phyloP scores from a whole-genome alignment of 208 protist species.

The Trypanosoma melophagium region DNA sequence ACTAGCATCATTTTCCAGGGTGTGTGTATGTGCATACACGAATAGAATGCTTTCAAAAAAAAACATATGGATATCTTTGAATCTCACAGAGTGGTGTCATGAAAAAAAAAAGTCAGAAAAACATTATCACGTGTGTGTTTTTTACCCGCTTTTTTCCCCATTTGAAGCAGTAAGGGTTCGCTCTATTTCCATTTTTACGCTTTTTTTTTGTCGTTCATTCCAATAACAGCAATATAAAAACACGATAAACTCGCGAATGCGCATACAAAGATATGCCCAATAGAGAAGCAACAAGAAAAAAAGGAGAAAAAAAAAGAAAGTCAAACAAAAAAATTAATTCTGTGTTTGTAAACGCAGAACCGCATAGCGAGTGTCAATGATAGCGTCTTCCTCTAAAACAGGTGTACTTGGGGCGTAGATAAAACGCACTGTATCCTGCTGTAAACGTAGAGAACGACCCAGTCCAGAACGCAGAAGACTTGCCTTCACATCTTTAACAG shows the following conservation, averaged over 20 bases:
- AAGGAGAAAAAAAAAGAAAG: constrained; percentile 13
- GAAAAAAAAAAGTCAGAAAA: too few relatives aligned
- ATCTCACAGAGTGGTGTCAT: too few relatives aligned
- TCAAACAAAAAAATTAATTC: constrained; percentile 8
- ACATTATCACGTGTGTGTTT: too few relatives aligned
- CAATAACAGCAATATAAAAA: constrained; percentile 5
- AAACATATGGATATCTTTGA: too few relatives aligned
- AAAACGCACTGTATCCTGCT: constrained; percentile 27
- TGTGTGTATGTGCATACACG: too few relatives aligned
- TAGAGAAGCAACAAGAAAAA: constrained; percentile 19
- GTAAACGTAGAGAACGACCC: constrained; percentile 45
- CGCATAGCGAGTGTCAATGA: constrained; percentile 31
- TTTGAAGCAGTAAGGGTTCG: too few relatives aligned
- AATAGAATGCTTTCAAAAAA: too few relatives aligned
- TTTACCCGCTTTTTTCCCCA: too few relatives aligned
- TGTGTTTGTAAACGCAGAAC: constrained; percentile 41
- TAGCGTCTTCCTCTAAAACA: constrained; percentile 25
- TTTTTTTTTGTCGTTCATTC: too few relatives aligned
- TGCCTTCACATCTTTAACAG: constrained; percentile 43
- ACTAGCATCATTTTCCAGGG: too few relatives aligned
- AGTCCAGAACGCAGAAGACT: constrained; percentile 48
- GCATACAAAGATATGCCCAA: not conserved
- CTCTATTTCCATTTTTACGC: too few relatives aligned
- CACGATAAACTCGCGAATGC: constrained; percentile 2
- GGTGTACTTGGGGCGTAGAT: constrained; percentile 38